These are phyloP conservation scores for Collariella sp. DNA, from an alignment of 495 filamentous ascomycete species.

Conservation along the genomic window DNA sequence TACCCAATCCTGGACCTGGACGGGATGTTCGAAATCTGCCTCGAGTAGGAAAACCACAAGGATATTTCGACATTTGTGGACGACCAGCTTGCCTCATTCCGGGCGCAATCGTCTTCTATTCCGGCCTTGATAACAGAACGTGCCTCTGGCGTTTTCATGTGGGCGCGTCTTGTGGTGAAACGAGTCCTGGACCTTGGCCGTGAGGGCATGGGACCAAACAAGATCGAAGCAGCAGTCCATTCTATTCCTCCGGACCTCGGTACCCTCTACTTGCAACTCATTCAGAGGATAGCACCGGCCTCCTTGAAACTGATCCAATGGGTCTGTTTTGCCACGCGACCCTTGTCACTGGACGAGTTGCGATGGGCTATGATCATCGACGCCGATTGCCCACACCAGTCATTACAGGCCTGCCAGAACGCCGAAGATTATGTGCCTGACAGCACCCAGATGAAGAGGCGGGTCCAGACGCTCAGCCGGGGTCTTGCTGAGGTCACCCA, in stretches of 20 bases:
- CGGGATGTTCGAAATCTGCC: conserved; percentile 18
- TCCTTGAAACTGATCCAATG: conserved; percentile 28
- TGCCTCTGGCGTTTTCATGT: conserved; percentile 28
- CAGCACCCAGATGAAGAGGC: conserved; percentile 20
- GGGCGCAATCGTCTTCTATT: conserved; percentile 6
- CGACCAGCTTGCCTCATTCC: background rate
- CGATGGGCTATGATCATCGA: conserved; percentile 27
- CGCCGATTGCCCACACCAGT: conserved; percentile 12
- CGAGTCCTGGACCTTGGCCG: conserved; percentile 12
- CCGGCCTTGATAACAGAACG: conserved; percentile 19
- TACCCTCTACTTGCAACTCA: conserved; percentile 23
- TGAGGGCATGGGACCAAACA: conserved; percentile 6
- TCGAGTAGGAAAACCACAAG: conserved; percentile 22
- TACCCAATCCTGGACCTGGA: conserved; percentile 25
- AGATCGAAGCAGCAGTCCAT: conserved; percentile 12
- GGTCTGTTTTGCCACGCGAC: conserved; percentile 25
- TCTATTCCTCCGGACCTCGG: conserved; percentile 20
- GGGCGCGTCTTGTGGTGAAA: conserved; percentile 27
- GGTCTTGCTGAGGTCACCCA: conserved; percentile 29
- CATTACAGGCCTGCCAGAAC: conserved; percentile 13
- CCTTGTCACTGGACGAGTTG: conserved; percentile 22
- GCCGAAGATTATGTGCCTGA: conserved; percentile 7
- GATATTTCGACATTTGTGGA: conserved; percentile 29
- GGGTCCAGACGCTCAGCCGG: conserved; percentile 25
- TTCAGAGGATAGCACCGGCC: conserved; percentile 10